These are phyloP conservation scores for Scleroderma bovista DNA, from an alignment of 768 basidiomycete genomes.

Conservation along the genomic window DNA sequence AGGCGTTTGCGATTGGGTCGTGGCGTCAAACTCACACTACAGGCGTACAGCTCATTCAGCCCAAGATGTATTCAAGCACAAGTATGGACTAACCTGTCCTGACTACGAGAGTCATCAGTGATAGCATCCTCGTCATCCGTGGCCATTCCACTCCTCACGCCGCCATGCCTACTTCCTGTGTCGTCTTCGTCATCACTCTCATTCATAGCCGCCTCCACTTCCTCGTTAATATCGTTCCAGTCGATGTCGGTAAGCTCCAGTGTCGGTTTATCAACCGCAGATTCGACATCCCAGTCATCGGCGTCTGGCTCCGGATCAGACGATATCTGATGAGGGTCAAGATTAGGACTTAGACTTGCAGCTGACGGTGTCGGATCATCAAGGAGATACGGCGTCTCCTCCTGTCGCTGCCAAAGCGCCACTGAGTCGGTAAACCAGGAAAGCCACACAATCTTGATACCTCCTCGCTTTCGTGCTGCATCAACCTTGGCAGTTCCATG, in stretches of 20 bases:
- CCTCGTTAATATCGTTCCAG: slow-evolving; percentile 81
- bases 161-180: slow-evolving; percentile 34
- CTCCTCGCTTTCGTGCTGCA: slow-evolving; percentile 67
- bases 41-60: slow-evolving; percentile 12
- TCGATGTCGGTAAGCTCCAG: slow-evolving; percentile 61
- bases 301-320: slow-evolving; percentile 63
- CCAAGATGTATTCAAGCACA: slow-evolving; percentile 15
- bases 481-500: slow-evolving; percentile 91
- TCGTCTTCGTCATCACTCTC: slow-evolving; percentile 61
- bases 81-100: slow-evolving; percentile 34
- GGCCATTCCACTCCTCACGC: slow-evolving; percentile 38
- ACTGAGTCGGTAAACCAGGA: slow-evolving; percentile 88
- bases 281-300: slow-evolving; percentile 61
- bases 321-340: slow-evolving; percentile 48
- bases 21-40: slow-evolving; percentile 37
- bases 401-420: slow-evolving; percentile 80
- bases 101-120: slow-evolving; percentile 47
- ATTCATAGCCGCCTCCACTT: slow-evolving; percentile 83
- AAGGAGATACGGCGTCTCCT: slow-evolving; percentile 72
- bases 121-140: slow-evolving; percentile 45
- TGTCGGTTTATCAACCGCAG: slow-evolving; percentile 24
- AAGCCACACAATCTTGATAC: slow-evolving; percentile 80
- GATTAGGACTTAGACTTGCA: slow-evolving; percentile 38
- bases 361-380: slow-evolving; percentile 48
- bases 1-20: slow-evolving; percentile 59